Evolutionary conservation across 345 rosid species (phyloP), one percentile per base, ranked within the genome.

Genomic region (Xanthoceras sorbifolium): DNA sequence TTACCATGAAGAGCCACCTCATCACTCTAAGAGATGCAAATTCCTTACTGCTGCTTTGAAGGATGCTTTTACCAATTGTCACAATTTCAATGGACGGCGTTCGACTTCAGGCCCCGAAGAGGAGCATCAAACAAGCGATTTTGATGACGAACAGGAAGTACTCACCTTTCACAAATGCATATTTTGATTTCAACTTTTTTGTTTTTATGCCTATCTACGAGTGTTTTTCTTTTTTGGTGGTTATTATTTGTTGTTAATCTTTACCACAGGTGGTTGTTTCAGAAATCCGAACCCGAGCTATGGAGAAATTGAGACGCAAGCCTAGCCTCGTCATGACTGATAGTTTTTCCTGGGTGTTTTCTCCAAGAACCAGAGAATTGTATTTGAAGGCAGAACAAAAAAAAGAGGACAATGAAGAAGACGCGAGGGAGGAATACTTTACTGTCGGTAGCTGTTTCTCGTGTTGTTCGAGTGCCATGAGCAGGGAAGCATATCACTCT

Each of bases 251-350:
- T 59, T 46, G 34, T 64, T 74, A 17, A 28, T 36, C 64, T 54
- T 70, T 73, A 34, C 18, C 71, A 14, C 81, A 95, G 97, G 84
- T 84, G 44, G 82, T 94, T 75, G 90, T 92, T 38, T 92, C 88
- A 20, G 89, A 85, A 79, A 93, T 95, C 32, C 87, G 89, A 70
- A 89, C 85, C 9, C 76, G 87, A 44, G 97, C 94, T 0, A 87
- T 90, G 92, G 98, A 90, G 82, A 96, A 91, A 81, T 77, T 85
- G 78, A 91, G 86, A 86, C 85, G 86, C 67, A 92, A 78, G 84
- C 76, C 89, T 10, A 84, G 73, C 69, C 64, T 74, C 20, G 38
- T 74, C 22, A 42, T 79, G n/a, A 76, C 84, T 3, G 93, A 87
- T 28, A 83, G 86, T 69, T 75, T 88, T 70, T 77, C 85, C 64